Percentiles rank a stretch among this genome's conserved stretches.
These are phyloP conservation scores for Ceratocystis papillata DNA, from an alignment of 2,329 filamentous ascomycete species.

Conservation along the genomic window DNA sequence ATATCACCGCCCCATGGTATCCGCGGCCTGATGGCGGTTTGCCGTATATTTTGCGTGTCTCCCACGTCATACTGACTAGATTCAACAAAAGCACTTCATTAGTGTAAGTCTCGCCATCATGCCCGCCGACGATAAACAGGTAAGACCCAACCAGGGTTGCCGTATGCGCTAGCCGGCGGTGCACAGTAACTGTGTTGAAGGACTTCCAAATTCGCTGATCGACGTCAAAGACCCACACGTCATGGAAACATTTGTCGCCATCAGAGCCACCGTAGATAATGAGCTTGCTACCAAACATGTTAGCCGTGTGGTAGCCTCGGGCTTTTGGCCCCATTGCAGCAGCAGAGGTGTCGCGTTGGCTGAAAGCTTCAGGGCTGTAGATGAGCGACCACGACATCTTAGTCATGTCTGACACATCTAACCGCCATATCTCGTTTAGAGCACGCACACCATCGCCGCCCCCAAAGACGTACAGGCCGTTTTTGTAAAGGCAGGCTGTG, in stretches of 20 bases:
- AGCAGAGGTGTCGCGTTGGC: slow-evolving; percentile 25
- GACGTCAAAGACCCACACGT: slow-evolving; percentile 63
- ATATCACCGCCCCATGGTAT: slow-evolving; percentile 55
- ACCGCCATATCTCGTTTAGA: slow-evolving; percentile 61
- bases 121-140: slow-evolving; percentile 58
- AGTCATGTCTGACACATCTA: slow-evolving; percentile 54
- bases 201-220: slow-evolving; percentile 50
- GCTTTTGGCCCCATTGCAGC: slow-evolving; percentile 41
- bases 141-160: slow-evolving; percentile 60
- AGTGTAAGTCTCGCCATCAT: slow-evolving; percentile 59
- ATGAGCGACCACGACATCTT: slow-evolving; percentile 61
- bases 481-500: slow-evolving; percentile 61
- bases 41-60: slow-evolving; percentile 54
- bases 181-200: slow-evolving; percentile 50
- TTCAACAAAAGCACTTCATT: slow-evolving; percentile 59
- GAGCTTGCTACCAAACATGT: slow-evolving; percentile 61
- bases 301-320: slow-evolving; percentile 60
- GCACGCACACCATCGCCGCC: slow-evolving; percentile 60
- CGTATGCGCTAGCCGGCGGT: slow-evolving; percentile 55
- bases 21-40: slow-evolving; percentile 51
- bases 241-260: slow-evolving; percentile 60
- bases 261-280: slow-evolving; percentile 62
- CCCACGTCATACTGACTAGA: slow-evolving; percentile 64
- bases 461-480: slow-evolving; percentile 61
- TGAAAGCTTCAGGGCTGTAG: slow-evolving; percentile 37